Evolutionary conservation across 75 land plant genomes (phyloP).

Genomic region (Chamaecyparis obtusa): DNA sequence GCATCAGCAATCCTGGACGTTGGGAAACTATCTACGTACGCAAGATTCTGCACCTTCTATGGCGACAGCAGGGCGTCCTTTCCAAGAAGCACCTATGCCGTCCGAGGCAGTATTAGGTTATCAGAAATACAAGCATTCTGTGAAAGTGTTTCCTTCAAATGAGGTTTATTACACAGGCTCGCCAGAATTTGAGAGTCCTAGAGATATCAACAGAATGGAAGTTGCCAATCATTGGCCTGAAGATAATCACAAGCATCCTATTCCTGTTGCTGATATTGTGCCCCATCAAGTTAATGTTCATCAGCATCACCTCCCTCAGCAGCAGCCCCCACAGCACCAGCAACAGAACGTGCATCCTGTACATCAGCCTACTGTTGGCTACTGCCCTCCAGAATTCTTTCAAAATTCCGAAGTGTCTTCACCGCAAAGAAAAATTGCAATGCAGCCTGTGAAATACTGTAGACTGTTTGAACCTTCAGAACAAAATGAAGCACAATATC

Average conservation of each 20-base stretch:
- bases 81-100: neutral
- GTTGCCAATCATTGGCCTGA: slow-evolving; percentile 13
- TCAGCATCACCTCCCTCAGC: neutral
- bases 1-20: neutral
- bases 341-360: slow-evolving; percentile 1
- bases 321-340: neutral
- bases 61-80: neutral
- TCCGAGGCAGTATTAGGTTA: neutral
- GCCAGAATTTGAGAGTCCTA: slow-evolving; percentile 4
- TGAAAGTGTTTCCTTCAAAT: slow-evolving; percentile 11
- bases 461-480: neutral
- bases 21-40: neutral
- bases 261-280: neutral
- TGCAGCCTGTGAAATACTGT: neutral
- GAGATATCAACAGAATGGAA: slow-evolving; percentile 7
- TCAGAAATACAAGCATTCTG: neutral
- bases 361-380: neutral
- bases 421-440: neutral
- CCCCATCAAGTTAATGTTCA: neutral
- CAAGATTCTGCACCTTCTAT: neutral
- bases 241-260: neutral
- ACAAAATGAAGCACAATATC: neutral
- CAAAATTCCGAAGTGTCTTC: neutral
- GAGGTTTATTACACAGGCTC: neutral
- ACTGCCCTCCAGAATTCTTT: neutral